Evolutionary conservation across 129 eudicot species (phyloP), one percentile per base, ranked within the genome.

Genomic region (Deinandra increscens): DNA sequence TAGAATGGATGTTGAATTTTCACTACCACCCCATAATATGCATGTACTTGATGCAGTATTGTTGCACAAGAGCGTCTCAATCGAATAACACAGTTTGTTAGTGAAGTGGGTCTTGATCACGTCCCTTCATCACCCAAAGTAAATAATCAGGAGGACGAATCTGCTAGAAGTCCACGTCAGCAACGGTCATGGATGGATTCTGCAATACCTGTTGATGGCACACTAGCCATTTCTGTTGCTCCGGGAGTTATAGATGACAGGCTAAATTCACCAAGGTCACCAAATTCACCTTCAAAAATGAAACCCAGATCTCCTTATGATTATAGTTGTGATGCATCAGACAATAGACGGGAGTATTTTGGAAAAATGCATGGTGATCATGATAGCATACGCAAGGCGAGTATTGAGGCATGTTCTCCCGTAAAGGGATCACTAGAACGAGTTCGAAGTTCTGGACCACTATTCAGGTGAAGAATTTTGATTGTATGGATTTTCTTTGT

Each of bases 21-120:
- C 34, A n/a, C 51, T 66, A 26, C 38, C 39, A 64, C 67, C 75
- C 29, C 64, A 42, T 75, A 13, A 43, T 65, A 19, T 58, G 34
- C 39, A 15, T 59, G 48, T 66, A 59, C 49, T 70, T 55, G 64
- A 56, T 79, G 91, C 90, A 94, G 99, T 83, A 85, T 94, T 26
- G 74, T 87, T 79, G 85, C 97, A 42, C 97, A 94, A 84, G 95
- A 89, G 76, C 97, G 97, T 22, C 83, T 85, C 61, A 87, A 81
- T 63, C 93, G 99, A 65, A 87, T 94, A 65, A 94, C 93, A 31
- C 84, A 85, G 39, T 94, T 94, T 79, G 89, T 87, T 54, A 78
- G 62, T 72, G 90, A 87, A 80, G 77, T 79, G 66, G 64, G 82
- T 78, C 79, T 84, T 15, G 86, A 83, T 71, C 65, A 58, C 56